Evolutionary conservation across 768 basidiomycete genomes (phyloP).

Genomic region (Mrakia hoshinonis): DNA sequence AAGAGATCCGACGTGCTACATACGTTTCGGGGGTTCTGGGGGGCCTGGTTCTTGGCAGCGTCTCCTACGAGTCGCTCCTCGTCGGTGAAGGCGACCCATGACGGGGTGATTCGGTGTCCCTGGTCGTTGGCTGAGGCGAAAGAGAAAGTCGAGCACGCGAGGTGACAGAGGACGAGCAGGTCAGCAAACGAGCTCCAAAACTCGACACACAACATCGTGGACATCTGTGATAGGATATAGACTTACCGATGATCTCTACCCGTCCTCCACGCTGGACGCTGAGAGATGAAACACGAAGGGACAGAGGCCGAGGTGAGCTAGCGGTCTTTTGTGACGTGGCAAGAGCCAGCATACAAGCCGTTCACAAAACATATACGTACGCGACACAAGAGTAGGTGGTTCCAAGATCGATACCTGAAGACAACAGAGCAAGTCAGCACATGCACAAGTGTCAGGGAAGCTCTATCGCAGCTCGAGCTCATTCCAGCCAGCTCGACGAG

Average conservation of each 20-base stretch:
- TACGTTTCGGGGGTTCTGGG: slow-evolving; percentile 72
- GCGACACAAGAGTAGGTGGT: slow-evolving; percentile 96
- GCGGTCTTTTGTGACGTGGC: neutral
- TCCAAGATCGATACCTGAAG: slow-evolving; percentile 60
- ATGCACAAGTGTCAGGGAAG: neutral
- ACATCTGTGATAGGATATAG: neutral
- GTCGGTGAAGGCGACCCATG: slow-evolving; percentile 45
- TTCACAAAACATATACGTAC: slow-evolving; percentile 46
- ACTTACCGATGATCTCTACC: slow-evolving; percentile 57
- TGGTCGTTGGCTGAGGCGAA: slow-evolving; percentile 57
- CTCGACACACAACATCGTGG: neutral
- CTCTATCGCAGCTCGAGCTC: slow-evolving; percentile 25
- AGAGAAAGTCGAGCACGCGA: neutral
- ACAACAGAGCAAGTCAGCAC: slow-evolving; percentile 10
- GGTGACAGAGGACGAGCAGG: neutral
- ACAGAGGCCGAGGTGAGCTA: slow-evolving; percentile 15
- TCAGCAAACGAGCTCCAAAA: neutral
- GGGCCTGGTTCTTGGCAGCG: slow-evolving; percentile 89
- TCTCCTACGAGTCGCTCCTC: slow-evolving; percentile 62
- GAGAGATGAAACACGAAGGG: slow-evolving; percentile 14
- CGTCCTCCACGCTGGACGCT: slow-evolving; percentile 78
- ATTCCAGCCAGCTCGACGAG: slow-evolving; percentile 8
- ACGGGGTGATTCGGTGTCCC: slow-evolving; percentile 80
- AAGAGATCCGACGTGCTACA: slow-evolving; percentile 38
- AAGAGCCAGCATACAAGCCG: neutral